These are phyloP conservation scores for Suillus clintonianus DNA, from an alignment of 768 basidiomycete species.

Conservation along the genomic window DNA sequence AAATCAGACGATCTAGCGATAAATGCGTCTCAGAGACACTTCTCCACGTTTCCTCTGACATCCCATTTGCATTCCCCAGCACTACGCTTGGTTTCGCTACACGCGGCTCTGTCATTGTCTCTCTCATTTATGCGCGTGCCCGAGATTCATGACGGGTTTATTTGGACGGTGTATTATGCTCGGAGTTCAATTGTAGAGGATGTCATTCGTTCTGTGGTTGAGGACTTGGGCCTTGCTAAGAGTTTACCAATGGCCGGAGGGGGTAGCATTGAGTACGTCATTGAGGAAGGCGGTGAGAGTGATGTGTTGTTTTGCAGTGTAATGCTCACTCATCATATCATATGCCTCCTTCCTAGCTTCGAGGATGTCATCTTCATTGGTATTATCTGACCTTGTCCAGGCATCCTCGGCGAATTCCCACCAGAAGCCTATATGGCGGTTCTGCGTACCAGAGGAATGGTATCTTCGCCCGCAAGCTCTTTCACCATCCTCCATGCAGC, in stretches of 20 bases:
- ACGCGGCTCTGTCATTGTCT: constrained; percentile 55
- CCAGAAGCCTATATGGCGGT: constrained; percentile 50
- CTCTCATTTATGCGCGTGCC: constrained; percentile 69
- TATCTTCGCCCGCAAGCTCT: constrained; percentile 69
- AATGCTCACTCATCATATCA: constrained; percentile 5
- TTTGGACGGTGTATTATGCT: constrained; percentile 67
- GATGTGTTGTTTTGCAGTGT: constrained; percentile 42
- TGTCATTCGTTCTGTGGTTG: constrained; percentile 49
- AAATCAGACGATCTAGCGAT: constrained; percentile 33
- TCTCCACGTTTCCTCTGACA: constrained; percentile 71
- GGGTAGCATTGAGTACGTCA: constrained; percentile 67
- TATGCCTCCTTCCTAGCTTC: constrained; percentile 39
- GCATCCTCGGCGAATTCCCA: constrained; percentile 44
- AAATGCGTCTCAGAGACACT: constrained; percentile 46
- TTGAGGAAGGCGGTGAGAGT: constrained; percentile 50
- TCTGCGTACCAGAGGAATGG: constrained; percentile 82
- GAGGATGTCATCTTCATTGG: constrained; percentile 44
- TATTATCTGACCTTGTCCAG: constrained; percentile 44
- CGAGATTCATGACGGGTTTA: constrained; percentile 74
- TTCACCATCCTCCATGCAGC: constrained; percentile 49
- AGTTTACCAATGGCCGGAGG: constrained; percentile 66
- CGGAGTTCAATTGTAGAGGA: constrained; percentile 56
- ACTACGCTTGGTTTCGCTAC: constrained; percentile 71
- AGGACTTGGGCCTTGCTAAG: constrained; percentile 72
- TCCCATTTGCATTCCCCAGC: constrained; percentile 66